Evolutionary conservation across 306 rosid species (phyloP), one percentile per base, ranked within the genome.

Genomic region (Herpetospermum pedunculosum): DNA sequence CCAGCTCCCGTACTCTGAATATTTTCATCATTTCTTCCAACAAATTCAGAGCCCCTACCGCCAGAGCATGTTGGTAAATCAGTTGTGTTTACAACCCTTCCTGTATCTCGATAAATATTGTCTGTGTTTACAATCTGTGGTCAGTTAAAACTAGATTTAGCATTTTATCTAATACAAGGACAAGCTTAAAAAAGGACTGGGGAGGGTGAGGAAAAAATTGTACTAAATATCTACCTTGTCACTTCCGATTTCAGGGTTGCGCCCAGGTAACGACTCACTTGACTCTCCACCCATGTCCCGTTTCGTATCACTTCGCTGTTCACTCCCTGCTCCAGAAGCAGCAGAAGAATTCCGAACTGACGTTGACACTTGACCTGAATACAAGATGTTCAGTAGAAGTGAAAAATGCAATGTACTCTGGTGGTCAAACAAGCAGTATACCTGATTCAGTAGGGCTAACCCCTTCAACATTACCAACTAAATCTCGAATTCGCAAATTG

Each of bases 391-490:
- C 13, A 72, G 60, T 69, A 72, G 32, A 34, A 32, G 21, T 18
- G 53, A 35, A 71, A 15, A 19, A 19, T 34, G 35, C 34, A 72
- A 44, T 6, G 19, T 43, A 19, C 54, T 0, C 54, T 2, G 9
- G 76, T 47, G 25, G 32, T 35, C 28, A 71, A 34, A 35, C 21
- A 54, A 70, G 58, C 48, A 60, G 40, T n/a, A 71, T 81, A 91
- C 91, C 96, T 77, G 90, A 80, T 52, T 73, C 82, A 81, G 48
- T 82, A 32, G 65, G 6, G 80, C 52, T 77, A 67, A 81, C 87
- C 81, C 90, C 89, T 76, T 76, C 92, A 75, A 78, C 62, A 77
- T 73, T 81, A 19, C 85, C 96, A 72, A 87, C 78, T 11, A 84
- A 62, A 63, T 80, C 86, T 75, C 88, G 79, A 80, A 88, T 46